Evolutionary conservation across 768 basidiomycete species (phyloP).

Genomic region (Russula virescens): DNA sequence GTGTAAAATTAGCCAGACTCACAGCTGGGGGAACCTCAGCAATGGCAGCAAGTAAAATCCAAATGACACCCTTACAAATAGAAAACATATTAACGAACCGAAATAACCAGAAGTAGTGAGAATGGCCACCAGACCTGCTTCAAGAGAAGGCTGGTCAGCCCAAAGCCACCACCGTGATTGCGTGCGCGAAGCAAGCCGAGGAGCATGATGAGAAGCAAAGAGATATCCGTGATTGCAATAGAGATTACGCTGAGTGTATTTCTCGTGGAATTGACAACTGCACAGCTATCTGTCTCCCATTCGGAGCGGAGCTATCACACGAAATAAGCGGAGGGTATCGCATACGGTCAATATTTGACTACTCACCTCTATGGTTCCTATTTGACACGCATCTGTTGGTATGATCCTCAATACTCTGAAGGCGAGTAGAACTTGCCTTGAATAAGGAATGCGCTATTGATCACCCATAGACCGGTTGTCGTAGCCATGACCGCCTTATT

Average conservation of each 20-base stretch:
- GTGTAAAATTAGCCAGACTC: neutral
- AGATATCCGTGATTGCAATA: neutral
- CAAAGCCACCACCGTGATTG: neutral
- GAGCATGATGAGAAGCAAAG: conserved; percentile 10
- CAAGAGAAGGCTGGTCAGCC: neutral
- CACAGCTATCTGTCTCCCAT: neutral
- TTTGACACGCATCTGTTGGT: too few species aligned
- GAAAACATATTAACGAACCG: neutral
- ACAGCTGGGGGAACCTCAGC: neutral
- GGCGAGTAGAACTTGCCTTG: neutral
- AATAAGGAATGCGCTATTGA: conserved; percentile 6
- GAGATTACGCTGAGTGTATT: neutral
- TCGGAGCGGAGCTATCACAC: neutral
- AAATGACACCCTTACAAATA: neutral
- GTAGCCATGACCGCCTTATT: neutral
- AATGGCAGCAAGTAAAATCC: neutral
- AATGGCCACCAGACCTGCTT: neutral
- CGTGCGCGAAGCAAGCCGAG: conserved; percentile 5
- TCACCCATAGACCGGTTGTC: neutral
- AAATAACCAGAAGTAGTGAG: neutral
- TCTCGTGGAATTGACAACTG: neutral
- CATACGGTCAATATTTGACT: too few species aligned
- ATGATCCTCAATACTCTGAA: neutral
- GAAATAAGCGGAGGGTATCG: neutral
- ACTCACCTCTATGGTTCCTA: neutral